A percentile compares a stretch with the other conserved stretches of the same genome.
These are phyloP conservation scores for Teratosphaeriaceae sp. DNA, from an alignment of 2,329 filamentous ascomycete species.

Conservation along the genomic window DNA sequence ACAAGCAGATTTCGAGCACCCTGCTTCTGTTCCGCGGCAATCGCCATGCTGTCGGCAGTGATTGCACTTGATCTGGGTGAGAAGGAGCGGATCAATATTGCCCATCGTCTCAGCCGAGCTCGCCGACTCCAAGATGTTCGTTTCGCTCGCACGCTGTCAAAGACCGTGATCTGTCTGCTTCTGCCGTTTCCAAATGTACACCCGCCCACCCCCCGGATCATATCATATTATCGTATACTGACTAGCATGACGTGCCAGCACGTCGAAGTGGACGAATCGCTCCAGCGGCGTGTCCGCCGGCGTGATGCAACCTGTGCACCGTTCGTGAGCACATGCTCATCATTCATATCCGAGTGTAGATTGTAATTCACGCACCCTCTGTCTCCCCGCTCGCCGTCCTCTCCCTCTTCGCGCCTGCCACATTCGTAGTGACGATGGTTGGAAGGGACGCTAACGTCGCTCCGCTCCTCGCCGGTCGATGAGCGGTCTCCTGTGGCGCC, in stretches of 20 bases:
- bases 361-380: constrained; percentile 6
- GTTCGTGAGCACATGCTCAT: constrained; percentile 1
- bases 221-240: too few species aligned
- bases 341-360: background rate
- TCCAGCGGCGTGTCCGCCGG: background rate
- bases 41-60: too few species aligned
- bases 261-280: constrained; percentile 4
- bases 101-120: too few species aligned
- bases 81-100: too few species aligned
- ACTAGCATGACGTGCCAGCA: constrained; percentile 7
- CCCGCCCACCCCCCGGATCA: too few species aligned
- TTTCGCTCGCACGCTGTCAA: too few species aligned
- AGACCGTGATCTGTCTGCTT: too few species aligned
- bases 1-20: too few species aligned
- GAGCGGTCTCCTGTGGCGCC: background rate
- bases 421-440: background rate
- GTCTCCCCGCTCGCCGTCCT: background rate
- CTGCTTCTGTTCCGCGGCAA: too few species aligned
- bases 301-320: constrained; percentile 1
- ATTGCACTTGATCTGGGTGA: too few species aligned
- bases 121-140: too few species aligned
- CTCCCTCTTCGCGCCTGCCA: background rate
- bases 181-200: too few species aligned
- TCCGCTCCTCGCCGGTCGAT: background rate
- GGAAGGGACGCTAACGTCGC: background rate